Evolutionary conservation across 306 rosid genomes (phyloP), one percentile per base, ranked within the genome.

Genomic region (Trifolium dubium): DNA sequence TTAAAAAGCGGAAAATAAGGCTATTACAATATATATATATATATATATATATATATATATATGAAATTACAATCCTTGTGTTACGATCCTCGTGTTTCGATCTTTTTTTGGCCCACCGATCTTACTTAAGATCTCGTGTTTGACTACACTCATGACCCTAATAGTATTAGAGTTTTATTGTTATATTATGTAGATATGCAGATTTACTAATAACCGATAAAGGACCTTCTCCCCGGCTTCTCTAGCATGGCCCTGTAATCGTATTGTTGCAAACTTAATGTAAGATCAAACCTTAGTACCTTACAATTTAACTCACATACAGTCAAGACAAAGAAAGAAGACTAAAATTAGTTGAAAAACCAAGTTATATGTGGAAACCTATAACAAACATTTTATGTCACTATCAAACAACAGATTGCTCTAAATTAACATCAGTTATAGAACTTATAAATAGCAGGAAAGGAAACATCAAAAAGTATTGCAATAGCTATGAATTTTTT

Each of bases 191-290:
- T 66, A 12, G 60, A 9, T 41, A 44, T 32, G 68, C 43, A 19
- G 50, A 34, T 35, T 35, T 32, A 40, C 32, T 55, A 8, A 10
- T 64, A 50, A 37, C 12, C 50, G 55, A 44, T 23, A 37, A 73
- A 41, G 29, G 12, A 94, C 99, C 97, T 94, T 92, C 85, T 94
- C 98, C 77, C 98, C 98, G 3, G 98, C 98, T 88, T 94, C 98
- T 86, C 99, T 87, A 46, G 99, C 99, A 54, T 96, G 96, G 47
- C 92, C 89, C 99, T 94, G 83, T 64, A 85, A 81, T 73, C 79
- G 17, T 43, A 30, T 74, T 40, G 51, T 60, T 56, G 59, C 51
- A 69, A 71, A 17, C 67, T 37, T 74, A 47, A 7, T 12, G 28
- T 6, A 9, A 51, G 30, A 19, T 44, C 18, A 43, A 49, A 28